Evolutionary conservation across 768 basidiomycete genomes (phyloP), one percentile per base, ranked within the genome.

Genomic region (Xanthoconium stramineum): DNA sequence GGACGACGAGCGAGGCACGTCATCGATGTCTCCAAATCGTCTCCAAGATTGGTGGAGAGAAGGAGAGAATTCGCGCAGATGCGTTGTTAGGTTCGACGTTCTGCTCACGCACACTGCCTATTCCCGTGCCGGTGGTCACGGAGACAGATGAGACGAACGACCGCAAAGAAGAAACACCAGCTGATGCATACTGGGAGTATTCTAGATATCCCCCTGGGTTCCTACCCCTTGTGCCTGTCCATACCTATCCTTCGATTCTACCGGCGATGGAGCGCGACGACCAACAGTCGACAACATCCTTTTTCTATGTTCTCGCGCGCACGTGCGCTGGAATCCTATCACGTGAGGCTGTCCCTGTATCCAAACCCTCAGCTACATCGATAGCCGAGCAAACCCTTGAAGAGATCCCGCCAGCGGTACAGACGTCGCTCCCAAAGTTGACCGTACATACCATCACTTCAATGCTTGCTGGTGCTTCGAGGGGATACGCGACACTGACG

Each of bases 401-500:
- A 6, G 78, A 81, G 55, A 80, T 83, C 55, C 79, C 80, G 60
- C 78, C 82, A 1, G 80, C 83, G 1, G 70, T 73, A 3, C 80
- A 81, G 20, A 82, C 79, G 20, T 77, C 76, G 19, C 83, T 84
- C 58, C 77, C 81, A 1, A 79, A 79, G 32, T 72, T 91, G 33
- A 92, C 91, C 0, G 80, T 79, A 10, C 92, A 94, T 67, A 94
- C 93, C 0, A 80, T 89, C 10, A 78, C 83, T 53, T 89, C 86
- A 52, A 75, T 94, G 74, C 72, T 85, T 19, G 82, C 80, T 65
- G 93, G 92, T 15, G 82, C 86, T 0, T 72, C 72, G 38, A 72
- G 80, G 29, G 84, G 86, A 0, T 86, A 89, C 88, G 94, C 93
- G 58, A 91, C 89, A n/a, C 74, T 95, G 47, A 94, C 92, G 5